phyloP scores from a whole-genome alignment of 2,329 filamentous ascomycete species.

The Neophaeococcomyces mojaviensis region DNA sequence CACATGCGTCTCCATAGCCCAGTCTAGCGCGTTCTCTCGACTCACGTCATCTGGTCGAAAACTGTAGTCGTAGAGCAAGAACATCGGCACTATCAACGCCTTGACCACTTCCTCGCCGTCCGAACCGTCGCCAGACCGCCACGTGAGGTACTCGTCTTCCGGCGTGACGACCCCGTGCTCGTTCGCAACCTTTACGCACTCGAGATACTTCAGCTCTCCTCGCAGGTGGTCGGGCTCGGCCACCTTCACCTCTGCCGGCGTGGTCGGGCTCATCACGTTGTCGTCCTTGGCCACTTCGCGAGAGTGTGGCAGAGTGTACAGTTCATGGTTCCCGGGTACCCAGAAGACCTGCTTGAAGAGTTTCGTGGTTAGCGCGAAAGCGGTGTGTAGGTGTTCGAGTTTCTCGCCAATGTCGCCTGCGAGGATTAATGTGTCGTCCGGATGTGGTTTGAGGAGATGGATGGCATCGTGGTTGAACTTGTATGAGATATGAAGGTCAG shows the following conservation, averaged over 20 bases:
- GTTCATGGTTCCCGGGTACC: constrained; percentile 52
- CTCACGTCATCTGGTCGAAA: constrained; percentile 46
- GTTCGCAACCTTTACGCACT: constrained; percentile 47
- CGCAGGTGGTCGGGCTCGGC: constrained; percentile 27
- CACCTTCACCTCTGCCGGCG: constrained; percentile 5
- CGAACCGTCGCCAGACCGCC: constrained; percentile 25
- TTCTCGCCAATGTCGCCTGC: constrained; percentile 23
- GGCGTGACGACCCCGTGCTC: constrained; percentile 48
- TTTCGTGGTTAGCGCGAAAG: constrained; percentile 19
- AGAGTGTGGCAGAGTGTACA: constrained; percentile 43
- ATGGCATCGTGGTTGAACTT: constrained; percentile 23
- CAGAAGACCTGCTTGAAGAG: constrained; percentile 31
- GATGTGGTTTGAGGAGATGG: constrained; percentile 16
- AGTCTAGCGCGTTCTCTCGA: constrained; percentile 36
- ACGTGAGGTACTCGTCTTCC: constrained; percentile 48
- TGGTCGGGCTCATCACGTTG: constrained; percentile 23
- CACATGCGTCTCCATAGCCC: constrained; percentile 22
- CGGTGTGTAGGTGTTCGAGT: constrained; percentile 19
- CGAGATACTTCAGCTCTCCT: constrained; percentile 48
- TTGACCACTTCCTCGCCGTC: constrained; percentile 33
- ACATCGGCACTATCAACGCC: constrained; percentile 47
- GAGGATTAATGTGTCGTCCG: constrained; percentile 21
- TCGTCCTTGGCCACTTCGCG: constrained; percentile 12
- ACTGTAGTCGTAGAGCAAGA: constrained; percentile 55
- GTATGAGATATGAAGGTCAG: constrained; percentile 22